These are phyloP conservation scores for Henningerozyma blattae DNA, from an alignment of 805 yeast species.

Conservation along the genomic window DNA sequence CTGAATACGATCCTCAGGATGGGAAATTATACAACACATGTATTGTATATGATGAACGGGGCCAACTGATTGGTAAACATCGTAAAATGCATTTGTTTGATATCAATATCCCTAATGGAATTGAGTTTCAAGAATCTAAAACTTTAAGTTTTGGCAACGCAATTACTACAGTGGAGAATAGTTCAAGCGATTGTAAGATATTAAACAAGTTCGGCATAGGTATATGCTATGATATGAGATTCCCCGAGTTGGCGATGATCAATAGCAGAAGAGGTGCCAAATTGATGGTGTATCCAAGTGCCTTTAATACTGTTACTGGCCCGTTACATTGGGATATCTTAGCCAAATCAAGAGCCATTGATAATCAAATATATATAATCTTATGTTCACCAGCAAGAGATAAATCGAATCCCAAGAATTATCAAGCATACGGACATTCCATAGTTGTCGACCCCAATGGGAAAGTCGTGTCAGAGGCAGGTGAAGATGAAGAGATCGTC, in stretches of 20 bases:
- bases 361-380: slow-evolving; percentile 60
- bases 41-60: slow-evolving; percentile 56
- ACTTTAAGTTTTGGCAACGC: slow-evolving; percentile 69
- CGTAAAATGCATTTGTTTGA: slow-evolving; percentile 88
- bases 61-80: slow-evolving; percentile 75
- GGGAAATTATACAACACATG: slow-evolving; percentile 60
- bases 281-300: slow-evolving; percentile 75
- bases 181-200: background rate
- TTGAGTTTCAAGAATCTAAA: slow-evolving; percentile 73
- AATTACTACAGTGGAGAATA: slow-evolving; percentile 46
- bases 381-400: slow-evolving; percentile 79
- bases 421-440: slow-evolving; percentile 60
- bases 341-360: slow-evolving; percentile 64
- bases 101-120: slow-evolving; percentile 83
- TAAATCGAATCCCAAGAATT: slow-evolving; percentile 35
- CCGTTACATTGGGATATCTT: slow-evolving; percentile 75
- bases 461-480: slow-evolving; percentile 55
- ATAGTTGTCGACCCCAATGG: slow-evolving; percentile 55
- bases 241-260: slow-evolving; percentile 63
- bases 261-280: slow-evolving; percentile 61
- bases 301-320: slow-evolving; percentile 75
- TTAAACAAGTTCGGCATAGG: slow-evolving; percentile 78
- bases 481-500: slow-evolving; percentile 63
- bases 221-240: slow-evolving; percentile 73
- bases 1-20: slow-evolving; percentile 53